A percentile compares a stretch with the other conserved stretches of the same genome.
These are phyloP conservation scores for Paxillus rubicundulus DNA, from an alignment of 768 basidiomycete genomes.

Conservation along the genomic window DNA sequence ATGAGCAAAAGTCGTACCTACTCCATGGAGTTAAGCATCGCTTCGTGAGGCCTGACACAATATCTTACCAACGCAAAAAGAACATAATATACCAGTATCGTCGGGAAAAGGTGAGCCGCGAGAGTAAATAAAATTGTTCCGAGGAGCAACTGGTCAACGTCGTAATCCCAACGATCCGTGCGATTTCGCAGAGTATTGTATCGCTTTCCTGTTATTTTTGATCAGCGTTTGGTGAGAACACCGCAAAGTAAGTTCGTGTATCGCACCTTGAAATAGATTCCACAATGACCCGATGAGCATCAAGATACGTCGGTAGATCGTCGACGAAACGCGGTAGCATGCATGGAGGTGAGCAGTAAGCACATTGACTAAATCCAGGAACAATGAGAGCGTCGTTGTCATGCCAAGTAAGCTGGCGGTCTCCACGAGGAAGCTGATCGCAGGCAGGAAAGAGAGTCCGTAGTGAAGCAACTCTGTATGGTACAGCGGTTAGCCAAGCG, in stretches of 20 bases:
- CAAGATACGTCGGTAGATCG: slow-evolving; percentile 61
- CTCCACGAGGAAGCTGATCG: slow-evolving; percentile 35
- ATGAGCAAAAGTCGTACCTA: slow-evolving; percentile 58
- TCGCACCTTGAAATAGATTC: slow-evolving; percentile 85
- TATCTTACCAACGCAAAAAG: slow-evolving; percentile 64
- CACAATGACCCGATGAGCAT: slow-evolving; percentile 66
- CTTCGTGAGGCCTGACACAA: no score
- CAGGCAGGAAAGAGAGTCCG: slow-evolving; percentile 19
- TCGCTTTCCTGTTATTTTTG: slow-evolving; percentile 63
- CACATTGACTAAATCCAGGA: slow-evolving; percentile 63
- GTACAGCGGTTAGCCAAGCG: slow-evolving; percentile 4
- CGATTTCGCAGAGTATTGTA: slow-evolving; percentile 83
- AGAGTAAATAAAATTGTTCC: slow-evolving; percentile 89
- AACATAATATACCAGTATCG: slow-evolving; percentile 80
- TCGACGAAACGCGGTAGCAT: slow-evolving; percentile 62
- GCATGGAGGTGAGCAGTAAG: slow-evolving; percentile 71
- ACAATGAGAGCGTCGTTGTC: slow-evolving; percentile 64
- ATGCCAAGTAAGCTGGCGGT: slow-evolving; percentile 42
- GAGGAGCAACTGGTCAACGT: slow-evolving; percentile 91
- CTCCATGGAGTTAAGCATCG: not conserved
- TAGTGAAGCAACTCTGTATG: slow-evolving; percentile 20
- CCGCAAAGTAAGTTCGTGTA: not conserved
- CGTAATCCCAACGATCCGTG: slow-evolving; percentile 89
- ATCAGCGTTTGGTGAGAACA: not conserved
- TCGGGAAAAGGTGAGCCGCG: slow-evolving; percentile 78